Conservation (phyloP, 2,329 filamentous ascomycete species). For the Lecanicillium sp. region DNA sequence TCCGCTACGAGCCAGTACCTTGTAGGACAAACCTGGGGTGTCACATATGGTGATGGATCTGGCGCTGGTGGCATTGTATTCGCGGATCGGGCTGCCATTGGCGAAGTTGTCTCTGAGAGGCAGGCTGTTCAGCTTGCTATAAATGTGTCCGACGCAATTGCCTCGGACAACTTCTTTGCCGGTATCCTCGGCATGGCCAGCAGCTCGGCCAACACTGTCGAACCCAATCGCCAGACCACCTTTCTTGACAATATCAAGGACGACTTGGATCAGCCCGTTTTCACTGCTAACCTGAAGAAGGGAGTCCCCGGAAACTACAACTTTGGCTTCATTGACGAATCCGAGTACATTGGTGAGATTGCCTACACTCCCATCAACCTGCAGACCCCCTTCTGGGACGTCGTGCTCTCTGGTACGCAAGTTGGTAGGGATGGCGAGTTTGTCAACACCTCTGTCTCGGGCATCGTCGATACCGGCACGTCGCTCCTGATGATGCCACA, state of each 20-base stretch:
- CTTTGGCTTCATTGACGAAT: conserved; percentile 43
- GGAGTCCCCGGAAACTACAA: conserved; percentile 27
- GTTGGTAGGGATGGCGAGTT: conserved; percentile 29
- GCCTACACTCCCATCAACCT: conserved; percentile 44
- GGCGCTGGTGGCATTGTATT: conserved; percentile 57
- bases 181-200: conserved; percentile 27
- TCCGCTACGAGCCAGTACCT: conserved; percentile 35
- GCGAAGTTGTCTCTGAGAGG: conserved; percentile 44
- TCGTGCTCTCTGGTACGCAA: conserved; percentile 47
- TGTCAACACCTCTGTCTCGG: conserved; percentile 27
- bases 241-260: conserved; percentile 27
- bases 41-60: conserved; percentile 58
- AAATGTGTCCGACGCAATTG: conserved; percentile 39
- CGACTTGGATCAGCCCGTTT: conserved; percentile 21
- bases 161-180: conserved; percentile 23
- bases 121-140: conserved; percentile 61
- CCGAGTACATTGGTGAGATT: conserved; percentile 48
- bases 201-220: conserved; percentile 23
- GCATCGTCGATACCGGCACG: conserved; percentile 65
- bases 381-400: conserved; percentile 52
- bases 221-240: conserved; percentile 21
- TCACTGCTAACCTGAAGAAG: conserved; percentile 27
- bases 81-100: conserved; percentile 54
- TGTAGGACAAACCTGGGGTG: conserved; percentile 39
- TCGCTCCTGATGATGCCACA: conserved; percentile 54